These are phyloP conservation scores for Talaromyces sp. DNA, from an alignment of 2,329 filamentous ascomycete species.

Conservation along the genomic window DNA sequence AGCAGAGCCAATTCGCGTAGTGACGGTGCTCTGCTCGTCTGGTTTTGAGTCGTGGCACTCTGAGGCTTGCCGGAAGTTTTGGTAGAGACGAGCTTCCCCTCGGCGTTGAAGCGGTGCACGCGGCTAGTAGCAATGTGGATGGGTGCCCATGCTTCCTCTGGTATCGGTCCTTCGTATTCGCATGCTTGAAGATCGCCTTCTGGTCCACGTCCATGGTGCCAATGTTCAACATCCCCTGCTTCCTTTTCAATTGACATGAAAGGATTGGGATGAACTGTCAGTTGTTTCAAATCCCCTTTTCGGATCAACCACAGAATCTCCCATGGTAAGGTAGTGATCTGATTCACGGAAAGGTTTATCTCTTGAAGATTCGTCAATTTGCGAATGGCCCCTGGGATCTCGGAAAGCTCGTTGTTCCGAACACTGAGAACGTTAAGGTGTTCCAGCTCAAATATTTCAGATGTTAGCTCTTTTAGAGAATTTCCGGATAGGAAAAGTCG, in stretches of 20 bases:
- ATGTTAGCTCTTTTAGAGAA: constrained; percentile 33
- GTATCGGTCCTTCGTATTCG: constrained; percentile 26
- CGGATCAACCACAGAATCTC: constrained; percentile 42
- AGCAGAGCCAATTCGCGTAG: constrained; percentile 44
- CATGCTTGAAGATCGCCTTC: constrained; percentile 18
- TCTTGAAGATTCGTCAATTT: constrained; percentile 41
- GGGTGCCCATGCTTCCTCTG: constrained; percentile 33
- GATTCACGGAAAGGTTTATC: constrained; percentile 46
- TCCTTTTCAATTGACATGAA: constrained; percentile 32
- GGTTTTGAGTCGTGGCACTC: neutral
- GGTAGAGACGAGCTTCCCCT: constrained; percentile 27
- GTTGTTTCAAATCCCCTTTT: constrained; percentile 36
- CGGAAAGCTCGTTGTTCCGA: constrained; percentile 44
- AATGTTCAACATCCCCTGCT: constrained; percentile 27
- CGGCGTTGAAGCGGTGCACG: constrained; percentile 32
- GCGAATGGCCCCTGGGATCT: constrained; percentile 41
- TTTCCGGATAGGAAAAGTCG: constrained; percentile 45
- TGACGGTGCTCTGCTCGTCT: constrained; percentile 33
- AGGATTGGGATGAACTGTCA: constrained; percentile 41
- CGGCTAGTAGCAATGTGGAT: constrained; percentile 37
- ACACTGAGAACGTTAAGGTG: constrained; percentile 44
- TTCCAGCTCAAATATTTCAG: constrained; percentile 41
- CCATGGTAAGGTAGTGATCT: constrained; percentile 42
- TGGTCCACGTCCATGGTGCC: constrained; percentile 26
- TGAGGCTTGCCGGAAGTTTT: constrained; percentile 11